A percentile compares a stretch with the other conserved stretches of the same genome.
These are phyloP conservation scores for Thelephora terrestris DNA, from an alignment of 1,284 basidiomycete species.

Conservation along the genomic window DNA sequence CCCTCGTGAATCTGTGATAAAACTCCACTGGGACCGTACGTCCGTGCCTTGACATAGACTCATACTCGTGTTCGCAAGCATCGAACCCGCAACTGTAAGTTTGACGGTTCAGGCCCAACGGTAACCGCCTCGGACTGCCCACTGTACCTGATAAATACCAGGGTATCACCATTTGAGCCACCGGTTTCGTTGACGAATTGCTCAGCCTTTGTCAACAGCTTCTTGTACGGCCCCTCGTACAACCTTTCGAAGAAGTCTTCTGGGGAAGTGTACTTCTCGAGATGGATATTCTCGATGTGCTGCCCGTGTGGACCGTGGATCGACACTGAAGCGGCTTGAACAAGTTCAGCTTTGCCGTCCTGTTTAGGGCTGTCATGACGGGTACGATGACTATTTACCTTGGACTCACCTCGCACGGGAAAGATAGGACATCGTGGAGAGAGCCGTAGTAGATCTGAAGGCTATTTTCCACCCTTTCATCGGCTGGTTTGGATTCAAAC, in stretches of 20 bases:
- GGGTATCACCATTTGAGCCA: slow-evolving; percentile 56
- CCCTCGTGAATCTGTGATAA: slow-evolving; percentile 76
- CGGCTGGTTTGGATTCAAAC: neutral
- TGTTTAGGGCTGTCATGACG: slow-evolving; percentile 21
- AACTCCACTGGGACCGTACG: slow-evolving; percentile 86
- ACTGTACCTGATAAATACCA: slow-evolving; percentile 79
- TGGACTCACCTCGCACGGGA: slow-evolving; percentile 74
- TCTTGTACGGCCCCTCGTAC: slow-evolving; percentile 61
- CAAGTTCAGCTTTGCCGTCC: slow-evolving; percentile 71
- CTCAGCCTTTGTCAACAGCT: slow-evolving; percentile 62
- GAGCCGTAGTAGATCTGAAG: slow-evolving; percentile 81
- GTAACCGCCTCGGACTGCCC: neutral
- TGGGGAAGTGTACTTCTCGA: slow-evolving; percentile 67
- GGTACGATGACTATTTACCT: neutral
- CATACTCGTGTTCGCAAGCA: slow-evolving; percentile 86
- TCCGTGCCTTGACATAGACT: slow-evolving; percentile 87
- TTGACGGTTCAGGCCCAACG: neutral
- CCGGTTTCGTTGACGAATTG: slow-evolving; percentile 64
- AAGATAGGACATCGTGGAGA: slow-evolving; percentile 86
- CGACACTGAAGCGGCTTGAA: slow-evolving; percentile 79
- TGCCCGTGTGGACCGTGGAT: slow-evolving; percentile 82
- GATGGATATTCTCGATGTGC: slow-evolving; percentile 86
- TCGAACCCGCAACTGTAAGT: slow-evolving; percentile 76
- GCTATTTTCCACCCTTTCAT: slow-evolving; percentile 27
- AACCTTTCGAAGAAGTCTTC: slow-evolving; percentile 71